Percentiles rank a stretch among this genome's conserved stretches.
phyloP scores from a whole-genome alignment of 768 basidiomycete genomes.

The Phallus indusiatus region DNA sequence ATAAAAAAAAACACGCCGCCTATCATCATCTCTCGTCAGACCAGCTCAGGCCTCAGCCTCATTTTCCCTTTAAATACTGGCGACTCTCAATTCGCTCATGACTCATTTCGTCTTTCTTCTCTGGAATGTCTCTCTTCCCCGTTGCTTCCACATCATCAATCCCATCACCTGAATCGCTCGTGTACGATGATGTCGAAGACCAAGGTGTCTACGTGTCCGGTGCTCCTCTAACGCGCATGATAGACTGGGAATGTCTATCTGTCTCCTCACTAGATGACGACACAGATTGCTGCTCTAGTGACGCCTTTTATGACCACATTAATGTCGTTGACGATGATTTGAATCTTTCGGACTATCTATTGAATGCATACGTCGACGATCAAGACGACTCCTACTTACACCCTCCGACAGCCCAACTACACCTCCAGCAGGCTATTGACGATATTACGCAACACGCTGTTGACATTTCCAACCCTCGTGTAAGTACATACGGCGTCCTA shows the following conservation, averaged over 20 bases:
- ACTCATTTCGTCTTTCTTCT: background rate
- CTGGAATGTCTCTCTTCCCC: background rate
- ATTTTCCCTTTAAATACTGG: background rate
- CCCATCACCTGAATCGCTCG: background rate
- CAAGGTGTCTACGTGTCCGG: background rate
- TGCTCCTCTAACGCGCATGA: slow-evolving; percentile 1
- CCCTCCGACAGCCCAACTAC: background rate
- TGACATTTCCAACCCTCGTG: background rate
- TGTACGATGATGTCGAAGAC: background rate
- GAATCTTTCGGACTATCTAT: background rate
- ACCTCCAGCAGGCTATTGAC: background rate
- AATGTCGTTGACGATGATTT: slow-evolving; percentile 4
- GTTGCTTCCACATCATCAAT: background rate
- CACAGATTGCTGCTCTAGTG: background rate
- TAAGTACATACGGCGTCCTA: background rate
- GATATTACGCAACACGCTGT: background rate
- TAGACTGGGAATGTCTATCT: background rate
- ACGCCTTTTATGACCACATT: background rate
- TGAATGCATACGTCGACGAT: background rate
- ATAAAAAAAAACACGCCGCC: background rate
- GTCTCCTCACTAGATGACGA: background rate
- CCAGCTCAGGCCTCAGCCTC: background rate
- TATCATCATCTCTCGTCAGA: background rate
- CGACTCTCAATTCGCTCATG: background rate
- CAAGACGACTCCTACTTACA: background rate